These are phyloP conservation scores for Dactylonectria macrodidyma DNA, from an alignment of 2,329 filamentous ascomycete genomes.

Conservation along the genomic window DNA sequence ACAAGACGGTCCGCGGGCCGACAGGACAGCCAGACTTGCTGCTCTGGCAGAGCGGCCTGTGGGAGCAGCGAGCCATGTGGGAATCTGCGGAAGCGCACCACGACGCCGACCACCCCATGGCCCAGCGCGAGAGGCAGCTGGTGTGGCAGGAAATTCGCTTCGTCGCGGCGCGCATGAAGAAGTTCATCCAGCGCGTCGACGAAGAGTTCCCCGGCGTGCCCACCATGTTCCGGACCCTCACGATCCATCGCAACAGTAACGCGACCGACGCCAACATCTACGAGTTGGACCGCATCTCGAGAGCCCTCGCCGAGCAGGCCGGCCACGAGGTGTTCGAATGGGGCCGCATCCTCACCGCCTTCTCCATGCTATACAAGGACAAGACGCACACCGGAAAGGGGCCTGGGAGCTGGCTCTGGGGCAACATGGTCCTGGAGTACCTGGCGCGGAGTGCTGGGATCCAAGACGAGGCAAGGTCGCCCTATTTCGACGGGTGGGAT, in stretches of 20 bases:
- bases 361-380: conserved; percentile 43
- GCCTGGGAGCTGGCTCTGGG: conserved; percentile 42
- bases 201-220: conserved; percentile 32
- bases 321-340: conserved; percentile 40
- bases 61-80: conserved; percentile 42
- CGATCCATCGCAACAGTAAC: conserved; percentile 36
- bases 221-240: conserved; percentile 38
- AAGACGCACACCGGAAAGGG: conserved; percentile 39
- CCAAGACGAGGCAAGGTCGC: conserved; percentile 31
- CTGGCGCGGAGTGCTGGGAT: conserved; percentile 31
- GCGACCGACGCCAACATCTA: conserved; percentile 35
- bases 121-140: conserved; percentile 31
- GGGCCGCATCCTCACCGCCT: conserved; percentile 35
- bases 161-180: conserved; percentile 31
- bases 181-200: conserved; percentile 30
- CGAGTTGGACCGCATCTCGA: conserved; percentile 35
- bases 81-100: conserved; percentile 38
- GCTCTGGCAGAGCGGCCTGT: conserved; percentile 42
- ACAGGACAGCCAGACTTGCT: conserved; percentile 35
- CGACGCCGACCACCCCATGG: conserved; percentile 37
- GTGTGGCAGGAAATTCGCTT: conserved; percentile 41
- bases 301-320: conserved; percentile 37
- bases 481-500: conserved; percentile 40
- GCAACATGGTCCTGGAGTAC: conserved; percentile 41
- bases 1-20: conserved; percentile 33